Base-by-base conservation (phyloP, 495 filamentous ascomycete species). In the Physcia stellaris region DNA sequence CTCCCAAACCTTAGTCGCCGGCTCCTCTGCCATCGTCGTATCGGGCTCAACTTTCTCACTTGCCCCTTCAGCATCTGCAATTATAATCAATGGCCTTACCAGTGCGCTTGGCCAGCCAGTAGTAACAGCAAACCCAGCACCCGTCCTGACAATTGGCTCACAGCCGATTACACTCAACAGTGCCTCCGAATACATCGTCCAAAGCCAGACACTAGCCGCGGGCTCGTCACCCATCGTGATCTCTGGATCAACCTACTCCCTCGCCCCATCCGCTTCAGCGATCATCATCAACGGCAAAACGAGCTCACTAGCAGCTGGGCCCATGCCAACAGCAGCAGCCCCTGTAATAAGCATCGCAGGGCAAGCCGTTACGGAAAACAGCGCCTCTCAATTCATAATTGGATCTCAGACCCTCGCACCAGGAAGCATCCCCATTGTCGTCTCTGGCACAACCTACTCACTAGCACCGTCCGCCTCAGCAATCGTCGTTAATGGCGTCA, bases 381-480 rank as follows among this genome's bases (percentile, higher is more conserved):
- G n/a, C n/a, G n/a, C n/a, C n/a, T n/a, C n/a, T n/a, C n/a, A n/a
- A n/a, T 51, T 37, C 22, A 24, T 51, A 16, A 24, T 42, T 1
- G 40, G 21, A 24, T 23, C 28, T 17, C 50, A 42, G 11, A 53
- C 50, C 2, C 36, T 53, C 18, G 39, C 21, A 10, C 43, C 48
- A 32, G 50, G 50, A 2, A 44, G 18, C 6, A 18, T 48, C 7
- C 43, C 44, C 4, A 41, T 53, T 16, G 45, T 34, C 3, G 15
- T 53, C 21, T 39, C 48, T 6, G 48, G 47, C 10, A 52, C 49
- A 4, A 32, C 41, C 1, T 19, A 49, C 19, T 47, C 42, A 13
- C 22, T 52, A 6, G 33, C 18, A 6, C 28, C 31, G 13, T 17
- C 16, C 1, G 44, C 19, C 1, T 22, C n/a, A 10, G 23, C n/a